These are phyloP conservation scores for Neurospora sp. DNA, from an alignment of 2,329 filamentous ascomycete genomes.

Conservation along the genomic window DNA sequence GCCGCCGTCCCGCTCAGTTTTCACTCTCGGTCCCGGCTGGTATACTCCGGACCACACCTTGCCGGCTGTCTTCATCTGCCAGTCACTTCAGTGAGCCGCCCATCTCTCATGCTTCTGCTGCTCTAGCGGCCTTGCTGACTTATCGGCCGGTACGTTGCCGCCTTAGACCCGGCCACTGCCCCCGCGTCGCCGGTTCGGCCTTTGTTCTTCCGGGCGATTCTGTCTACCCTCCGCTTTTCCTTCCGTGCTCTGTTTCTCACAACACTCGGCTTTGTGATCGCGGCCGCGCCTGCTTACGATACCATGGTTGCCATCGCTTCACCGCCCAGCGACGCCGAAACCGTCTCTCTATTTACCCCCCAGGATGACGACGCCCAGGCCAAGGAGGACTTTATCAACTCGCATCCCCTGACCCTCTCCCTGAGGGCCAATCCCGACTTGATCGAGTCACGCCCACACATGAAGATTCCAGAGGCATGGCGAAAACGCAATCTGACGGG, in stretches of 20 bases:
- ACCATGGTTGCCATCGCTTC: slow-evolving; percentile 38
- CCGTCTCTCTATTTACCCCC: slow-evolving; percentile 55
- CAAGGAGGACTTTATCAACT: slow-evolving; percentile 65
- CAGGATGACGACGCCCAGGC: slow-evolving; percentile 42
- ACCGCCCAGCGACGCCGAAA: slow-evolving; percentile 56
- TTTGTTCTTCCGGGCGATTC: slow-evolving; percentile 30
- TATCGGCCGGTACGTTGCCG: not conserved
- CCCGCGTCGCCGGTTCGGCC: slow-evolving; percentile 15
- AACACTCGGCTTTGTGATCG: slow-evolving; percentile 46
- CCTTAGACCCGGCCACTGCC: slow-evolving; percentile 12
- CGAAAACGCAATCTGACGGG: slow-evolving; percentile 71
- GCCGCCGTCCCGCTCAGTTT: slow-evolving; percentile 5
- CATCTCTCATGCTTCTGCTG: not conserved
- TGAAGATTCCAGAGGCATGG: slow-evolving; percentile 69
- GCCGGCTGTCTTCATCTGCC: slow-evolving; percentile 12
- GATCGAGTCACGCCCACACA: slow-evolving; percentile 71
- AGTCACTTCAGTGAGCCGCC: slow-evolving; percentile 9
- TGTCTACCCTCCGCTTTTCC: slow-evolving; percentile 31
- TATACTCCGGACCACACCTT: not conserved
- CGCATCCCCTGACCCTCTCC: slow-evolving; percentile 61
- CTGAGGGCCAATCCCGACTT: slow-evolving; percentile 59
- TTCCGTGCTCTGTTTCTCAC: slow-evolving; percentile 38
- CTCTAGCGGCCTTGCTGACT: not conserved
- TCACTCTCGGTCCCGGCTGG: not conserved
- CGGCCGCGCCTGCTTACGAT: slow-evolving; percentile 40